Conservation (phyloP, 2,329 filamentous ascomycete genomes). For the Botryotinia globosa region DNA sequence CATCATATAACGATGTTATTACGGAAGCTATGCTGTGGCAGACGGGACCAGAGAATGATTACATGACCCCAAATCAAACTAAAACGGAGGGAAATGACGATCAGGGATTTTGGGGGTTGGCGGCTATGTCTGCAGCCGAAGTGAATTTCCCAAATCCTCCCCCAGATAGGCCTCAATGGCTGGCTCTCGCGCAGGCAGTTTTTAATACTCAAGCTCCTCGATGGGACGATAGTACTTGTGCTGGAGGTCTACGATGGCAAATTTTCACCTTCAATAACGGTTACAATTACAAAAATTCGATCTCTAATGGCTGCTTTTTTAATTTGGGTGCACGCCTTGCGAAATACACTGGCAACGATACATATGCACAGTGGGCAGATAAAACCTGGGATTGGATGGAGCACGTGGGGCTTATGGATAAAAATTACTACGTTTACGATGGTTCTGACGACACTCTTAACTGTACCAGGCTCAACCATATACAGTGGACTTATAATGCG, state of each 20-base stretch:
- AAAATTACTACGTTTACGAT: constrained; percentile 60
- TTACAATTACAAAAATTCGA: constrained; percentile 72
- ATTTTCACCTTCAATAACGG: constrained; percentile 81
- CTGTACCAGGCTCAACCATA: constrained; percentile 56
- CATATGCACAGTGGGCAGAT: constrained; percentile 76
- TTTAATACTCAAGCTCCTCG: constrained; percentile 75
- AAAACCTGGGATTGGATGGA: constrained; percentile 69
- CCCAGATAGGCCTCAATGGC: constrained; percentile 58
- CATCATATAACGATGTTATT: constrained; percentile 66
- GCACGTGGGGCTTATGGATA: constrained; percentile 55
- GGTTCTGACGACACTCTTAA: constrained; percentile 56
- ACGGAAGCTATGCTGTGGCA: constrained; percentile 70
- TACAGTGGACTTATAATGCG: constrained; percentile 69
- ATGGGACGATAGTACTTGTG: constrained; percentile 68
- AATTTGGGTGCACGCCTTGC: constrained; percentile 66
- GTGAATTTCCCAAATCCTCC: constrained; percentile 60
- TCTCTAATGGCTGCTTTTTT: constrained; percentile 62
- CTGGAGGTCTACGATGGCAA: constrained; percentile 80
- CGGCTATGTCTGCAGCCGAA: constrained; percentile 69
- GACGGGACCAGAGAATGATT: constrained; percentile 68
- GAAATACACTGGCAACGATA: constrained; percentile 72
- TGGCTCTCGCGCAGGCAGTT: constrained; percentile 71
- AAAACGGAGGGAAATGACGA: constrained; percentile 70
- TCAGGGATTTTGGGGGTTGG: constrained; percentile 71
- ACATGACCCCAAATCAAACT: constrained; percentile 73